These are phyloP conservation scores for Gymnopilus junonius DNA, from an alignment of 768 basidiomycete genomes.

Conservation along the genomic window DNA sequence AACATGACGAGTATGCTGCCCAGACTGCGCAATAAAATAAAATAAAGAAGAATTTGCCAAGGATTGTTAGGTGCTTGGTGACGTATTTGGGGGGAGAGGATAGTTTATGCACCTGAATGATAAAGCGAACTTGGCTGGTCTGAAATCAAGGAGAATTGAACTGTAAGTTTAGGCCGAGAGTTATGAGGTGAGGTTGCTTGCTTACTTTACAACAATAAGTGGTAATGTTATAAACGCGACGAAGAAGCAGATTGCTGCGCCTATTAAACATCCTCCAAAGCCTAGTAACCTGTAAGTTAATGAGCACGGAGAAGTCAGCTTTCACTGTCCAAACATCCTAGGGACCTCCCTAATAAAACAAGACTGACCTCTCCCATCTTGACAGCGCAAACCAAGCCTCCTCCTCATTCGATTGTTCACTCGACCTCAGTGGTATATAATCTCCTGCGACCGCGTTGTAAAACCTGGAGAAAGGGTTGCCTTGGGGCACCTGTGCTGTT, in stretches of 20 bases:
- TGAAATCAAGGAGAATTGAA: constrained; percentile 35
- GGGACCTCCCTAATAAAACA: not conserved
- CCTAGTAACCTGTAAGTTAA: constrained; percentile 70
- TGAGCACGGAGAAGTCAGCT: not conserved
- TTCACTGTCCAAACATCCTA: not conserved
- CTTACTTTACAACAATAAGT: constrained; percentile 44
- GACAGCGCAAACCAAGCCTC: constrained; percentile 93
- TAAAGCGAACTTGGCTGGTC: constrained; percentile 90
- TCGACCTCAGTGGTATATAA: constrained; percentile 87
- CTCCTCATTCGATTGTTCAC: constrained; percentile 88
- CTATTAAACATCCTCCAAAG: constrained; percentile 87
- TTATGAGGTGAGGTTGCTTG: constrained; percentile 12
- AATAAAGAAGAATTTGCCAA: constrained; percentile 1
- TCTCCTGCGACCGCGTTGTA: constrained; percentile 85
- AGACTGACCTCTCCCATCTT: constrained; percentile 85
- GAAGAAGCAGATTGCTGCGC: constrained; percentile 93
- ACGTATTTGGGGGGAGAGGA: not conserved
- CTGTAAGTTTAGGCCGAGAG: not conserved
- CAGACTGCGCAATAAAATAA: constrained; percentile 57
- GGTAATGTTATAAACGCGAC: constrained; percentile 88
- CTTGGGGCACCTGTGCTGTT: constrained; percentile 35
- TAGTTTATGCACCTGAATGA: constrained; percentile 65
- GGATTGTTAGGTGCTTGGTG: constrained; percentile 1
- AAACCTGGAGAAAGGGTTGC: constrained; percentile 83
- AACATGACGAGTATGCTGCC: constrained; percentile 96